phyloP scores from a whole-genome alignment of 2,329 filamentous ascomycete genomes.

The Colletotrichum sansevieriae region DNA sequence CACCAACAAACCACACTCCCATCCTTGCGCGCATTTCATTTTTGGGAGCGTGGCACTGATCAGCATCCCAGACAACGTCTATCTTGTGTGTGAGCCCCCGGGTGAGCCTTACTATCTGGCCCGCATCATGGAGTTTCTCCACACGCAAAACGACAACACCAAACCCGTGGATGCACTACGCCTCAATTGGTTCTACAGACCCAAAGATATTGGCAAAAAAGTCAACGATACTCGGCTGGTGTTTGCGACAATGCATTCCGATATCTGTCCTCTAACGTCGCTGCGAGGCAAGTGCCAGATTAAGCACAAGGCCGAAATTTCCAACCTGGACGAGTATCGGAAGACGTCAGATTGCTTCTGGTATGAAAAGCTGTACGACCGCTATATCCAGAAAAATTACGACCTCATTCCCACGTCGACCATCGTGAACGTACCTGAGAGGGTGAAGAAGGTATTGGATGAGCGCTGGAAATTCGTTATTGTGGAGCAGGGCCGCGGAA shows the following conservation, averaged over 20 bases:
- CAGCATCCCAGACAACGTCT: conserved; percentile 76
- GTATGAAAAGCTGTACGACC: conserved; percentile 97
- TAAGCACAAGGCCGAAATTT: conserved; percentile 87
- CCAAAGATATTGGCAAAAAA: conserved; percentile 94
- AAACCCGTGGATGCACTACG: conserved; percentile 87
- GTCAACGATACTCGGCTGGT: conserved; percentile 90
- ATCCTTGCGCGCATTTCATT: conserved; percentile 16
- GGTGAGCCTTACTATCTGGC: conserved; percentile 98
- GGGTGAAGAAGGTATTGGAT: conserved; percentile 95
- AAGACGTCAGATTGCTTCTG: conserved; percentile 91
- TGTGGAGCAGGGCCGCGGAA: conserved; percentile 92
- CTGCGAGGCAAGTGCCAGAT: conserved; percentile 95
- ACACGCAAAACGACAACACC: conserved; percentile 78
- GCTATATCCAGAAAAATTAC: conserved; percentile 98
- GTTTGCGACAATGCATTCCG: conserved; percentile 98
- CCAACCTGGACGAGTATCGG: conserved; percentile 85
- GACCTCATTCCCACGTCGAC: conserved; percentile 92
- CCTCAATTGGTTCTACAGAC: conserved; percentile 98
- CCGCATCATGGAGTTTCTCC: conserved; percentile 98
- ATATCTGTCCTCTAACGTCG: conserved; percentile 91
- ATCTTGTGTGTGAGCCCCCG: conserved; percentile 96
- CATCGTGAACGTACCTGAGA: conserved; percentile 95
- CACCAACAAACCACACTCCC: conserved; percentile 44
- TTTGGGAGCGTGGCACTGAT: conserved; percentile 44
- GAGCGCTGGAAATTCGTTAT: conserved; percentile 97